These are phyloP conservation scores for Cryphonectria nitschkei DNA, from an alignment of 2,329 filamentous ascomycete species.

Conservation along the genomic window DNA sequence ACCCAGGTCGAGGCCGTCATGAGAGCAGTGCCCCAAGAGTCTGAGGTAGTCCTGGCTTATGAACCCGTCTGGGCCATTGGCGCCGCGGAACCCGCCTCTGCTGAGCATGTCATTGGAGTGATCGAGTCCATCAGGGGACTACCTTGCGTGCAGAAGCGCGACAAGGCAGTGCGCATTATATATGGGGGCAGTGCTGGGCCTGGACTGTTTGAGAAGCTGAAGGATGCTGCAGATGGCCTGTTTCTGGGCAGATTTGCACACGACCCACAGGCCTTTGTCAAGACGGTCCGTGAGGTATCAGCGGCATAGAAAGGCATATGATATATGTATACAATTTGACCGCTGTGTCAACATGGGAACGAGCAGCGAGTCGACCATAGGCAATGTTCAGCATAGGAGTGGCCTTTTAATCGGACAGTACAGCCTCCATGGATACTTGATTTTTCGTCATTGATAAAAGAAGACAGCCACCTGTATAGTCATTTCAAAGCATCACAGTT, in stretches of 20 bases:
- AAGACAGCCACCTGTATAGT: background rate
- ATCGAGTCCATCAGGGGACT: slow-evolving; percentile 64
- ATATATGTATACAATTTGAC: too few species aligned
- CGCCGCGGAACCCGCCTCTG: slow-evolving; percentile 69
- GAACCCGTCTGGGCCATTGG: slow-evolving; percentile 92
- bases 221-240: slow-evolving; percentile 74
- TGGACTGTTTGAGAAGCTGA: slow-evolving; percentile 71
- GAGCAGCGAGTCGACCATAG: too few species aligned
- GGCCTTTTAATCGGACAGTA: too few species aligned
- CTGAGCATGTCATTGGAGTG: slow-evolving; percentile 73
- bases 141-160: slow-evolving; percentile 53
- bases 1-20: slow-evolving; percentile 69
- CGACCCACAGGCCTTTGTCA: slow-evolving; percentile 70
- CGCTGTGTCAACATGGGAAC: too few species aligned
- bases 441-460: background rate
- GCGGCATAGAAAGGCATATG: slow-evolving; percentile 37
- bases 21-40: slow-evolving; percentile 59
- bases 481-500: background rate
- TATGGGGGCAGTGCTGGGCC: slow-evolving; percentile 86
- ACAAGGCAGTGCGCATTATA: slow-evolving; percentile 67
- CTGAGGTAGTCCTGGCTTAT: slow-evolving; percentile 78
- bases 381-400: background rate
- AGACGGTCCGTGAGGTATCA: slow-evolving; percentile 73
- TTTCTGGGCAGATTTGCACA: slow-evolving; percentile 84
- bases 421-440: background rate